Percentiles rank a stretch among this genome's conserved stretches.
Evolutionary conservation across 805 yeast genomes (phyloP).

Genomic region (Candida corydali): DNA sequence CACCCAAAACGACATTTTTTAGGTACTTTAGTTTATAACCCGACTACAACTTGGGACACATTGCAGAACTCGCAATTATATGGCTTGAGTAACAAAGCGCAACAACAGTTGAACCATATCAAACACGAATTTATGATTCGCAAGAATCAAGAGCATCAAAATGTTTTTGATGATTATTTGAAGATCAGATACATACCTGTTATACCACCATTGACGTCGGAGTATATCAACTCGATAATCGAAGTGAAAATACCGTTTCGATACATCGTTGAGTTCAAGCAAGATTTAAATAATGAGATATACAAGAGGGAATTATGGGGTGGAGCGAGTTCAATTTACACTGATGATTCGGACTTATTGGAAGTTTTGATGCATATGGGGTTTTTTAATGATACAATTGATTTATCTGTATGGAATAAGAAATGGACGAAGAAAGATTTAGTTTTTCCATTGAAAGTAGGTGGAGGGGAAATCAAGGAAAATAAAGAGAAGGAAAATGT

Average conservation of each 20-base stretch:
- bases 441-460: constrained; percentile 22
- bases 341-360: constrained; percentile 88
- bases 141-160: constrained; percentile 13
- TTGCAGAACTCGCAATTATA: constrained; percentile 27
- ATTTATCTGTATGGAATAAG: constrained; percentile 27
- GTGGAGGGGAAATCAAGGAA: too few relatives aligned
- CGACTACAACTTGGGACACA: constrained; percentile 47
- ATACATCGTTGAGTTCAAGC: constrained; percentile 34
- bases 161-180: too few relatives aligned
- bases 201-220: constrained; percentile 34
- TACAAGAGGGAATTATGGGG: constrained; percentile 71
- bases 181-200: constrained; percentile 28
- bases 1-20: constrained; percentile 36
- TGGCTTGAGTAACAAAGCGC: constrained; percentile 30
- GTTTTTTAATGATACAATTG: constrained; percentile 37
- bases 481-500: too few relatives aligned
- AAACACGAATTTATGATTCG: constrained; percentile 18
- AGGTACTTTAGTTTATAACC: constrained; percentile 56
- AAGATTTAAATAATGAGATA: constrained; percentile 36
- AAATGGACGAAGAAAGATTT: constrained; percentile 24
- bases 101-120: constrained; percentile 23
- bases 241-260: constrained; percentile 54
- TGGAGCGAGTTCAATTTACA: constrained; percentile 68
- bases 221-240: constrained; percentile 39
- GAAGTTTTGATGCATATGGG: constrained; percentile 76